Evolutionary conservation across 2,329 filamentous ascomycete genomes (phyloP).

Genomic region (Westerdykella ornata): DNA sequence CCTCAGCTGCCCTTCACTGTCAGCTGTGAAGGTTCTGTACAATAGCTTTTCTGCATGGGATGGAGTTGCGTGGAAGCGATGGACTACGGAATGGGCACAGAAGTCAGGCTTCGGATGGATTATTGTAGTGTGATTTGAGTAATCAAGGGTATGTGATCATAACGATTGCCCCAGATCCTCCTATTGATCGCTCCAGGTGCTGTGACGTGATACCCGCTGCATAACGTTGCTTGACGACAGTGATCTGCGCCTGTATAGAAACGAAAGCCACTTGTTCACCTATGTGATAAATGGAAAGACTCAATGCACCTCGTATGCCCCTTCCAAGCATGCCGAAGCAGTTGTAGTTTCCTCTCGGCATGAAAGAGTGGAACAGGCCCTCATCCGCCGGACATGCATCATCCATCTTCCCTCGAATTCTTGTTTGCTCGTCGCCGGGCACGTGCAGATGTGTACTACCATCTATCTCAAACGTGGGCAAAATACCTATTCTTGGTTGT

Average conservation of each 20-base stretch:
- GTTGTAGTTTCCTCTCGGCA: not conserved
- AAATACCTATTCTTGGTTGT: too few species aligned
- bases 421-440: too few species aligned
- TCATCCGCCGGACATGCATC: too few species aligned
- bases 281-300: not conserved
- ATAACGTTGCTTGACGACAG: not conserved
- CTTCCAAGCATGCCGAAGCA: not conserved
- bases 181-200: slow-evolving; percentile 2
- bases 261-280: not conserved
- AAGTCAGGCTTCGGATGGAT: not conserved
- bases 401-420: too few species aligned
- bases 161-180: not conserved
- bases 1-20: too few species aligned
- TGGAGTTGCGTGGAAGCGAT: too few species aligned
- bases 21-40: too few species aligned
- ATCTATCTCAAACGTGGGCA: too few species aligned
- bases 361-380: too few species aligned
- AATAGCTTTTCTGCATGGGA: too few species aligned
- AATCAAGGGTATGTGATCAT: slow-evolving; percentile 1
- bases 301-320: not conserved
- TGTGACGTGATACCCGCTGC: not conserved
- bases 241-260: not conserved
- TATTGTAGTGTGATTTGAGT: not conserved
- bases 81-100: too few species aligned
- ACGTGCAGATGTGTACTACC: too few species aligned